Percentiles rank a stretch among this genome's conserved stretches.
Evolutionary conservation across 306 rosid genomes (phyloP).

Genomic region (Elaeagnus macrophylla): DNA sequence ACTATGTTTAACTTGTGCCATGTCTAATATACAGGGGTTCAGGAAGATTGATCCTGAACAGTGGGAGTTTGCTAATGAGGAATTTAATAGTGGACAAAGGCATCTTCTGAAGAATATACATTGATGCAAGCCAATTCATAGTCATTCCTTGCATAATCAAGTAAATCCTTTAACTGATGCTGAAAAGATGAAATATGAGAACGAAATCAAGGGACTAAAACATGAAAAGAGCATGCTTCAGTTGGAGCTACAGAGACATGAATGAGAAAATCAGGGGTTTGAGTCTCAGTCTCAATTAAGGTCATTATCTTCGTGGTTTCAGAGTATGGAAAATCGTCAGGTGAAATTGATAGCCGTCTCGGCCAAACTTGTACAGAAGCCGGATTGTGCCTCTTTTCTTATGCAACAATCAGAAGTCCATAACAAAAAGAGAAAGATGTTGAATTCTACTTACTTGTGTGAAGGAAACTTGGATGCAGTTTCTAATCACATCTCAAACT

Average conservation of each 20-base stretch:
- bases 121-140: slow-evolving; percentile 35
- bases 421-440: slow-evolving; percentile 26
- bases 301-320: slow-evolving; percentile 17
- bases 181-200: slow-evolving; percentile 21
- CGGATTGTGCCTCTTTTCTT: slow-evolving; percentile 18
- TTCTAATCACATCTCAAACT: slow-evolving; percentile 11
- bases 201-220: slow-evolving; percentile 20
- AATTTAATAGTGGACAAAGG: slow-evolving; percentile 28
- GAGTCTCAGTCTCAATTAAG: slow-evolving; percentile 19
- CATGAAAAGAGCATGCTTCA: slow-evolving; percentile 19
- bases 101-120: slow-evolving; percentile 32
- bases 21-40: slow-evolving; percentile 23
- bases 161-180: slow-evolving; percentile 21
- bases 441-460: slow-evolving; percentile 13
- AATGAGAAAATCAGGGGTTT: slow-evolving; percentile 18
- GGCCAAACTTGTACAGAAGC: slow-evolving; percentile 20
- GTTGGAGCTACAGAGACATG: slow-evolving; percentile 18
- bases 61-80: slow-evolving; percentile 41
- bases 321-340: slow-evolving; percentile 23
- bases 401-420: slow-evolving; percentile 24
- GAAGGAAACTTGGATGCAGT: slow-evolving; percentile 13
- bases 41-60: slow-evolving; percentile 38
- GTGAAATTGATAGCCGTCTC: slow-evolving; percentile 8
- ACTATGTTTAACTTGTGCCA: not conserved
- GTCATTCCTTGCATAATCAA: slow-evolving; percentile 26